Evolutionary conservation across 176 grass and related monocot species (phyloP).

Genomic region (Carex myosuroides): DNA sequence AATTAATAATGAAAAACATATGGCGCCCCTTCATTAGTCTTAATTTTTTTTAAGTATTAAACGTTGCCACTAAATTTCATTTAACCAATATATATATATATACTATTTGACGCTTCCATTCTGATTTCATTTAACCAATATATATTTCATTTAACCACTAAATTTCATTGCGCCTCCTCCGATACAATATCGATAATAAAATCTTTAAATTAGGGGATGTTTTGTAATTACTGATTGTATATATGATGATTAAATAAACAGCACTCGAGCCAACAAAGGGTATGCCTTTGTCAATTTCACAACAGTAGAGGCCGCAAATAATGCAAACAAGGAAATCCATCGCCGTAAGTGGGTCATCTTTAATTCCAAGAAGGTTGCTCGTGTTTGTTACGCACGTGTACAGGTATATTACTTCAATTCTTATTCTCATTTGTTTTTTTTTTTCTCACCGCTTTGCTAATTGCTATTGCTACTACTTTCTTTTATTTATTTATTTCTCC

Average conservation of each 20-base stretch:
- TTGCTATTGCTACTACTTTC: background rate
- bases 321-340: slow-evolving; percentile 22
- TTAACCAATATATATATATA: too few relatives aligned
- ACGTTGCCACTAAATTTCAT: too few relatives aligned
- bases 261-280: slow-evolving; percentile 30
- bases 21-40: too few relatives aligned
- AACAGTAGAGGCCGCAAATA: slow-evolving; percentile 15
- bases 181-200: background rate
- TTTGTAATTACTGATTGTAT: background rate
- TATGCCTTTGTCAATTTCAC: slow-evolving; percentile 86
- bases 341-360: slow-evolving; percentile 29
- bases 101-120: too few relatives aligned
- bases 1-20: too few relatives aligned
- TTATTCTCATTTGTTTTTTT: background rate
- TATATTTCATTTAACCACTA: too few relatives aligned
- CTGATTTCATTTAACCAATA: too few relatives aligned
- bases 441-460: background rate
- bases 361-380: slow-evolving; percentile 32
- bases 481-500: background rate
- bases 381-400: slow-evolving; percentile 34
- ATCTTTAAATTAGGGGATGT: background rate
- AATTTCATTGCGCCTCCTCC: too few relatives aligned
- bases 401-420: slow-evolving; percentile 22
- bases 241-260: background rate
- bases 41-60: too few relatives aligned